Evolutionary conservation across 495 filamentous ascomycete genomes (phyloP).

Genomic region (Neurospora sp.): DNA sequence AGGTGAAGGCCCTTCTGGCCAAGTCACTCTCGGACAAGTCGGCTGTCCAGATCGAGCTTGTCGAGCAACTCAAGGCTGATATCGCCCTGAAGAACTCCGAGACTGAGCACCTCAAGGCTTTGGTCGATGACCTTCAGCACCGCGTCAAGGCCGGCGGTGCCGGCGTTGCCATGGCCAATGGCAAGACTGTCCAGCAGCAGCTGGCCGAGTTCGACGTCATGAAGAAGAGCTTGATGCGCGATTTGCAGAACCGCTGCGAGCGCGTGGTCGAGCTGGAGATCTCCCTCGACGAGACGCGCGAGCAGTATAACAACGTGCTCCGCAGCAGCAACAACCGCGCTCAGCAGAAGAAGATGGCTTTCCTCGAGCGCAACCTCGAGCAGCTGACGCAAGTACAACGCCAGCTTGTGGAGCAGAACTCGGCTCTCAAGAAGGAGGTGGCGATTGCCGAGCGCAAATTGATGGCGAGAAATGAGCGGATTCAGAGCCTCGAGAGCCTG

Average conservation of each 20-base stretch:
- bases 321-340: conserved; percentile 92
- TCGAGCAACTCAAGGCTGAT: conserved; percentile 63
- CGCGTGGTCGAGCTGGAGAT: conserved; percentile 97
- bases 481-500: conserved; percentile 79
- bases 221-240: conserved; percentile 99
- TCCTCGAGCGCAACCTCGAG: conserved; percentile 95
- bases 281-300: conserved; percentile 87
- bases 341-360: conserved; percentile 99
- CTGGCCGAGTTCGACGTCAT: conserved; percentile 97
- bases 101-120: conserved; percentile 60
- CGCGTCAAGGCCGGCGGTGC: conserved; percentile 48
- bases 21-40: conserved; percentile 64
- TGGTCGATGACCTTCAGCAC: conserved; percentile 67
- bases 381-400: conserved; percentile 94
- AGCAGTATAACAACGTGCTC: conserved; percentile 97
- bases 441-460: conserved; percentile 96
- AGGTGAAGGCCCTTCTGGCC: conserved; percentile 69
- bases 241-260: conserved; percentile 96
- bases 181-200: conserved; percentile 94
- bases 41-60: conserved; percentile 56
- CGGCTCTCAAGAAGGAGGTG: conserved; percentile 93
- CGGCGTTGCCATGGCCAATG: conserved; percentile 51
- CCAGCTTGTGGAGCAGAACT: conserved; percentile 96
- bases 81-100: conserved; percentile 63
- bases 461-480: conserved; percentile 91